Evolutionary conservation across 2,329 filamentous ascomycete species (phyloP).

Genomic region (Apiospora kogelbergensis): DNA sequence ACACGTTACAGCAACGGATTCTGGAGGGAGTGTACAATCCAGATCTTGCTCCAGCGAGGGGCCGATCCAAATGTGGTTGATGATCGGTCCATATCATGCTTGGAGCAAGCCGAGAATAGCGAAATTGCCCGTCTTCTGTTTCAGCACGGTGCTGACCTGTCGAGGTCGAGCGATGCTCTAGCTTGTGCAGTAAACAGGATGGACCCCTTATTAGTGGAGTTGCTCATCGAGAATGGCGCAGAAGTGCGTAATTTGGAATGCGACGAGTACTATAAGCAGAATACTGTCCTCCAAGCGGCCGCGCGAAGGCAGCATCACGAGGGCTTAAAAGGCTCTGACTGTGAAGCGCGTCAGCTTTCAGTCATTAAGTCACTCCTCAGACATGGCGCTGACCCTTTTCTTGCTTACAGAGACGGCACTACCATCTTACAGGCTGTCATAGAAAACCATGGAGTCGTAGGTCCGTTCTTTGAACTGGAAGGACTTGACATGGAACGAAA

Average conservation of each 20-base stretch:
- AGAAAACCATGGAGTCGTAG: not conserved
- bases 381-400: not conserved
- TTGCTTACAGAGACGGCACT: not conserved
- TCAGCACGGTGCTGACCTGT: not conserved
- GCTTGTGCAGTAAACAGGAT: not conserved
- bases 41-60: not conserved
- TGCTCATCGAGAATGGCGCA: not conserved
- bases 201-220: not conserved
- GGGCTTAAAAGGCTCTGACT: not conserved
- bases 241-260: not conserved
- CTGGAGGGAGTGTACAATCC: not conserved
- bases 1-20: not conserved
- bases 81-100: not conserved
- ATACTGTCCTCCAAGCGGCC: not conserved
- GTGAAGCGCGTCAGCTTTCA: not conserved
- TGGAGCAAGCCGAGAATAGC: not conserved
- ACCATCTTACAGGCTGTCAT: not conserved
- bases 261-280: not conserved
- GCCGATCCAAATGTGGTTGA: not conserved
- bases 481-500: not conserved
- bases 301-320: not conserved
- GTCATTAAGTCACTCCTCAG: not conserved
- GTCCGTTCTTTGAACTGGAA: not conserved
- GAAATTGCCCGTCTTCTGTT: not conserved
- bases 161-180: not conserved